phyloP scores from a whole-genome alignment of 2,329 filamentous ascomycete genomes.

The Scedosporium minutisporum region DNA sequence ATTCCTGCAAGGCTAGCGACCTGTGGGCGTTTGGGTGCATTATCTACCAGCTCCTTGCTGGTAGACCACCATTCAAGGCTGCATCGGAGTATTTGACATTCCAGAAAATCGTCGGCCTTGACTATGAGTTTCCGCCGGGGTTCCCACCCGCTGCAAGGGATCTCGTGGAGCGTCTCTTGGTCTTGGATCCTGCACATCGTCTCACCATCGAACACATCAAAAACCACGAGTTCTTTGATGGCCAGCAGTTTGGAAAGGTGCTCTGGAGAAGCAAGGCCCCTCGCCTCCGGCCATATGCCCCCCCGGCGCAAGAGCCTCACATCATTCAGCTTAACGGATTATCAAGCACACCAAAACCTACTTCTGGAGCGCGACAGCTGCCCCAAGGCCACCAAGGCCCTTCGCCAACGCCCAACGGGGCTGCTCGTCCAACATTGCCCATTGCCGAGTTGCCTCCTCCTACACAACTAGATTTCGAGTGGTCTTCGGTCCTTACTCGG shows the following conservation, averaged over 20 bases:
- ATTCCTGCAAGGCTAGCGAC: conserved; percentile 94
- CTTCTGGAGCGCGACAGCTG: conserved; percentile 6
- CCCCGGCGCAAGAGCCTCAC: conserved; percentile 63
- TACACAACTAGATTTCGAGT: conserved; percentile 93
- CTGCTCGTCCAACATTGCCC: conserved; percentile 60
- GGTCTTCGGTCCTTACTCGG: conserved; percentile 88
- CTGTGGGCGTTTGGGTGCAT: conserved; percentile 98
- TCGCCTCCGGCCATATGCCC: conserved; percentile 71
- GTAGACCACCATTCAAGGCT: conserved; percentile 93
- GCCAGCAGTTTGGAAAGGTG: conserved; percentile 70
- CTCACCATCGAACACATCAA: conserved; percentile 94
- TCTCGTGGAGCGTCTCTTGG: conserved; percentile 79
- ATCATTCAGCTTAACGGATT: conserved; percentile 64
- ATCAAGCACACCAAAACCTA: conserved; percentile 10
- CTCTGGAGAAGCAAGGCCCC: conserved; percentile 89
- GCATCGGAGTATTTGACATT: conserved; percentile 95
- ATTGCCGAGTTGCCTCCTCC: conserved; percentile 96
- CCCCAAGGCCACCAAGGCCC: neutral
- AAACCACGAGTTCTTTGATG: conserved; percentile 90
- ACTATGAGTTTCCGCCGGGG: conserved; percentile 84
- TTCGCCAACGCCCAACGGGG: conserved; percentile 26
- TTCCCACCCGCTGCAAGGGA: conserved; percentile 83
- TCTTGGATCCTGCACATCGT: conserved; percentile 75
- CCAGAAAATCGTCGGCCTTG: conserved; percentile 90
- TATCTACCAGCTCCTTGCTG: conserved; percentile 88